Evolutionary conservation across 371 early-diverging fungal species (phyloP).

Genomic region (Coemansia sp.): DNA sequence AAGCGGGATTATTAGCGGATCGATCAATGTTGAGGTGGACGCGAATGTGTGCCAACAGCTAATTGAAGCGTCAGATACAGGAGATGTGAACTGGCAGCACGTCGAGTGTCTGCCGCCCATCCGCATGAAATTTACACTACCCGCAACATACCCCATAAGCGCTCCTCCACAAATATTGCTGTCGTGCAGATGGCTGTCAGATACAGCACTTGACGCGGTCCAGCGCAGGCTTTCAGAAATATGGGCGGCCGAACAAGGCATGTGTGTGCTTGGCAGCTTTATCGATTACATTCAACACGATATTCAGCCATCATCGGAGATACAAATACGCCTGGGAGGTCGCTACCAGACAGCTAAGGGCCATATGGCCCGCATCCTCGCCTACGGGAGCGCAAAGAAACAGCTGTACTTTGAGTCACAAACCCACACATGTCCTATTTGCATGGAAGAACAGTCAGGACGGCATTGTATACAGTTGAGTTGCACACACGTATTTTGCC

Average conservation of each 20-base stretch:
- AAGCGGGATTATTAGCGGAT: not conserved
- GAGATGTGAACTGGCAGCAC: not conserved
- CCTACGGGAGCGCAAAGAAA: not conserved
- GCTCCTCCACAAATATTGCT: not conserved
- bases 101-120: not conserved
- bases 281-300: not conserved
- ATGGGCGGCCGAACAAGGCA: not conserved
- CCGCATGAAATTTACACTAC: not conserved
- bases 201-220: not conserved
- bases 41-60: not conserved
- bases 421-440: slow-evolving; percentile 50
- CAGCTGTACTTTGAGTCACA: slow-evolving; percentile 28
- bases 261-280: not conserved
- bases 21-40: not conserved
- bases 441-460: slow-evolving; percentile 50
- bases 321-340: not conserved
- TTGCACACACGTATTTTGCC: slow-evolving; percentile 54
- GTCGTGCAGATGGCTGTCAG: not conserved
- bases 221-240: not conserved
- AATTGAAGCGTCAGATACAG: not conserved
- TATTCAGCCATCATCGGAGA: not conserved
- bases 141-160: not conserved
- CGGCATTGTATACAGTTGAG: slow-evolving; percentile 34
- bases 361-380: not conserved
- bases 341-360: not conserved